Evolutionary conservation across 2,329 filamentous ascomycete genomes (phyloP).

Genomic region (Stagonosporopsis cucurbitacearum): DNA sequence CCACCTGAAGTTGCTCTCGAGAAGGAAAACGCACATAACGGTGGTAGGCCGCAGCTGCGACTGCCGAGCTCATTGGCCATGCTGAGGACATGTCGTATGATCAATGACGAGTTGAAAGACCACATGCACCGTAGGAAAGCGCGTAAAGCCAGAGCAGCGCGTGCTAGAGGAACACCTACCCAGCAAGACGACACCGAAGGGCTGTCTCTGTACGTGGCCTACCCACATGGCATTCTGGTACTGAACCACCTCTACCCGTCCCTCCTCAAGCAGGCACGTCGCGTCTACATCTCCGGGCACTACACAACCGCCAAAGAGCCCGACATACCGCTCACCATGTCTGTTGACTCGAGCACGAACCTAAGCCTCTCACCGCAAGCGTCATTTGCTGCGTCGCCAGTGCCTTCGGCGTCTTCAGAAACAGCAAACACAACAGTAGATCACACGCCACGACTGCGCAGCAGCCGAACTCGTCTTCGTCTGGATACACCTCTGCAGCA

Average conservation of each 20-base stretch:
- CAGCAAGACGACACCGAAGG: conserved; percentile 24
- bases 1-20: conserved; percentile 34
- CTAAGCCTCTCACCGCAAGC: conserved; percentile 23
- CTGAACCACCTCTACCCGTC: conserved; percentile 49
- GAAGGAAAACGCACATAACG: conserved; percentile 9
- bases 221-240: conserved; percentile 51
- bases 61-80: conserved; percentile 36
- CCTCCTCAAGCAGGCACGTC: conserved; percentile 50
- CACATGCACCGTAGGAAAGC: conserved; percentile 34
- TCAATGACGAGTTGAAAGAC: conserved; percentile 46
- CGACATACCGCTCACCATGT: conserved; percentile 1
- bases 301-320: conserved; percentile 34
- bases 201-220: conserved; percentile 51
- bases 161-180: neutral
- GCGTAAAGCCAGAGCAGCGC: conserved; percentile 25
- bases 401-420: conserved; percentile 3
- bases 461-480: conserved; percentile 26
- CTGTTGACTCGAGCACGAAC: conserved; percentile 16
- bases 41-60: conserved; percentile 21
- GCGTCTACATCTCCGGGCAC: conserved; percentile 51
- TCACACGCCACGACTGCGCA: conserved; percentile 11
- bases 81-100: conserved; percentile 40
- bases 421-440: conserved; percentile 3
- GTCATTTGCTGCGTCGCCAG: conserved; percentile 23
- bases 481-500: conserved; percentile 17